Conservation (phyloP, 2,329 filamentous ascomycete species). For the Penicillium thymicola region DNA sequence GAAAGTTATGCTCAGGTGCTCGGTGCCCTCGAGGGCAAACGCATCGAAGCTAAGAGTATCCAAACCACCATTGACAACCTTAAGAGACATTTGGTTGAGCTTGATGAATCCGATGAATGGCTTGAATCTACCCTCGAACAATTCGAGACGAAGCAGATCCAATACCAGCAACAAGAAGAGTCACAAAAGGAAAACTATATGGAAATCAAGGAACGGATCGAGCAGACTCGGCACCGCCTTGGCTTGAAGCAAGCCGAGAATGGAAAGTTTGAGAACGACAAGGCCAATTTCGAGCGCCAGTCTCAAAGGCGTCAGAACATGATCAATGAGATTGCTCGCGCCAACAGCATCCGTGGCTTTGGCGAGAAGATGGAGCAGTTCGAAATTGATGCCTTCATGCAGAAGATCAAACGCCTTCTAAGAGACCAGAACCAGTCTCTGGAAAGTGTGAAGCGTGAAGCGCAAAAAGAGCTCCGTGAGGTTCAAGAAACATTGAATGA, state of each 20-base stretch:
- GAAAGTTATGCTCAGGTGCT: constrained; percentile 72
- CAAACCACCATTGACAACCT: constrained; percentile 69
- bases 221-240: constrained; percentile 43
- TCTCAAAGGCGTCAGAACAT: constrained; percentile 67
- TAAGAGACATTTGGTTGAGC: constrained; percentile 68
- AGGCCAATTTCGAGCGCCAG: constrained; percentile 81
- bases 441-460: constrained; percentile 70
- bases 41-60: constrained; percentile 67
- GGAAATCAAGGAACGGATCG: constrained; percentile 56
- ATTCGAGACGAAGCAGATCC: constrained; percentile 70
- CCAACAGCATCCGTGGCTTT: constrained; percentile 78
- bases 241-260: constrained; percentile 44
- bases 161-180: constrained; percentile 63
- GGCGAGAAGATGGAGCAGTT: constrained; percentile 73
- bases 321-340: constrained; percentile 72
- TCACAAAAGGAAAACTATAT: constrained; percentile 62
- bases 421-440: constrained; percentile 76
- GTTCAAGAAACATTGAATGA: constrained; percentile 70
- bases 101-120: constrained; percentile 73
- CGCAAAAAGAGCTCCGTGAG: constrained; percentile 68
- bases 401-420: constrained; percentile 69
- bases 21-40: constrained; percentile 71
- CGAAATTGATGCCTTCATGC: constrained; percentile 72
- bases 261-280: constrained; percentile 80
- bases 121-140: constrained; percentile 69